These are phyloP conservation scores for Echium plantagineum DNA, from an alignment of 257 asterid species.

Conservation along the genomic window DNA sequence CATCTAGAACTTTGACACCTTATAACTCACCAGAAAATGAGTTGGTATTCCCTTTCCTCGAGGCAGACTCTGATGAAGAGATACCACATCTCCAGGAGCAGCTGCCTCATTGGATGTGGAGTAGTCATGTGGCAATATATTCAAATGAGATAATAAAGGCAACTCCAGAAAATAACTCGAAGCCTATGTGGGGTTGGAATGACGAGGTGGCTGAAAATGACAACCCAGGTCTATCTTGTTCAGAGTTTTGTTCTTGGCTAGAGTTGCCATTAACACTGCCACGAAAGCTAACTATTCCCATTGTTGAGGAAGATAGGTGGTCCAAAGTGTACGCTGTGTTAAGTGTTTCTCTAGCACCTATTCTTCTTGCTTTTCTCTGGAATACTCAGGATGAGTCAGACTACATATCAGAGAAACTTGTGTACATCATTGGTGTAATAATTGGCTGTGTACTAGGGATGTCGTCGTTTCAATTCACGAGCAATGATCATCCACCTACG, in stretches of 20 bases:
- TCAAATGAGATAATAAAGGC: slow-evolving; percentile 30
- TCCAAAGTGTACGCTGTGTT: slow-evolving; percentile 40
- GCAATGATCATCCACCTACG: slow-evolving; percentile 43
- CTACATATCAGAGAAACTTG: slow-evolving; percentile 4
- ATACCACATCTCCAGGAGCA: slow-evolving; percentile 13
- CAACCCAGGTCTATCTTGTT: slow-evolving; percentile 2
- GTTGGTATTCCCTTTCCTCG: not conserved
- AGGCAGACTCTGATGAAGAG: not conserved
- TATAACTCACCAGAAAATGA: not conserved
- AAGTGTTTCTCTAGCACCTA: slow-evolving; percentile 45
- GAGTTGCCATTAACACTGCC: slow-evolving; percentile 68
- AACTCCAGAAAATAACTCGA: slow-evolving; percentile 14
- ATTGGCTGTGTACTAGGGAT: slow-evolving; percentile 39
- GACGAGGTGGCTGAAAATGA: slow-evolving; percentile 17
- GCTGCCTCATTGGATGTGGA: slow-evolving; percentile 62
- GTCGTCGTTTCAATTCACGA: slow-evolving; percentile 25
- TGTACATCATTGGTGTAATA: slow-evolving; percentile 15
- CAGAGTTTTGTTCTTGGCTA: slow-evolving; percentile 13
- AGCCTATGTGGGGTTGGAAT: slow-evolving; percentile 50
- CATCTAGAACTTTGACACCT: not conserved
- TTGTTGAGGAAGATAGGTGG: slow-evolving; percentile 51
- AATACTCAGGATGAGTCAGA: slow-evolving; percentile 13
- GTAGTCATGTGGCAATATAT: slow-evolving; percentile 38
- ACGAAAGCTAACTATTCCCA: slow-evolving; percentile 61
- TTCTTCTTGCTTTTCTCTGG: slow-evolving; percentile 32